Percentiles rank a stretch among this genome's conserved stretches.
These are phyloP conservation scores for Secale cereale DNA, from an alignment of 176 grass and related monocot genomes.

Conservation along the genomic window DNA sequence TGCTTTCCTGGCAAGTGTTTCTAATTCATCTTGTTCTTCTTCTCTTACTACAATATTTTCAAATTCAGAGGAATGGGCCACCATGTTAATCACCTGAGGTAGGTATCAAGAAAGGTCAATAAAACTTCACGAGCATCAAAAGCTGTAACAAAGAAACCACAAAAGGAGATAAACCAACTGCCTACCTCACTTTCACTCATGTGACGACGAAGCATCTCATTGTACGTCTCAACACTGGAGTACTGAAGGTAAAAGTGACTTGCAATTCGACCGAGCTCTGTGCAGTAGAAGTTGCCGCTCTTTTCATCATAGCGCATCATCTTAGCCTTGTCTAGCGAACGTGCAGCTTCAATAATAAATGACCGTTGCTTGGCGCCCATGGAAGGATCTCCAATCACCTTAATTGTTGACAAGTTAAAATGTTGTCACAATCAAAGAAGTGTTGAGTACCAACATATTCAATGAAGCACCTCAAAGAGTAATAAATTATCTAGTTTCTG, in stretches of 20 bases:
- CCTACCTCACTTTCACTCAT: conserved; percentile 96
- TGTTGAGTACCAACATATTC: conserved; percentile 2
- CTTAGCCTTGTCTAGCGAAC: conserved; percentile 92
- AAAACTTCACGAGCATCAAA: conserved; percentile 12
- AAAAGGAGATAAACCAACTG: conserved; percentile 13
- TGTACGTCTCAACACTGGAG: conserved; percentile 94
- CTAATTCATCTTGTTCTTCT: conserved; percentile 97
- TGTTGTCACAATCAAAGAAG: conserved; percentile 12
- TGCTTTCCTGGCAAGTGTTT: conserved; percentile 56
- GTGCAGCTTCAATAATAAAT: conserved; percentile 88
- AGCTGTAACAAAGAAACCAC: conserved; percentile 4
- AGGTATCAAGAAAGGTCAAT: conserved; percentile 24
- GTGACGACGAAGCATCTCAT: conserved; percentile 90
- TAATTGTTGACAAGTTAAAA: conserved; percentile 20
- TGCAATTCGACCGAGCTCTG: conserved; percentile 95
- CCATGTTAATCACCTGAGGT: conserved; percentile 90
- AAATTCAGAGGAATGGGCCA: conserved; percentile 98
- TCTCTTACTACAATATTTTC: conserved; percentile 95
- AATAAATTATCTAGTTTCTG: background rate
- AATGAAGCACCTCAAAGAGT: conserved; percentile 13
- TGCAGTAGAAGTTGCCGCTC: conserved; percentile 98
- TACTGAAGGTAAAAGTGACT: conserved; percentile 98
- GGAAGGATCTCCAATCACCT: conserved; percentile 87
- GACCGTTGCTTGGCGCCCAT: conserved; percentile 74
- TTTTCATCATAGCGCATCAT: conserved; percentile 99